Evolutionary conservation across 345 rosid species (phyloP).

Genomic region (Heritiera littoralis): DNA sequence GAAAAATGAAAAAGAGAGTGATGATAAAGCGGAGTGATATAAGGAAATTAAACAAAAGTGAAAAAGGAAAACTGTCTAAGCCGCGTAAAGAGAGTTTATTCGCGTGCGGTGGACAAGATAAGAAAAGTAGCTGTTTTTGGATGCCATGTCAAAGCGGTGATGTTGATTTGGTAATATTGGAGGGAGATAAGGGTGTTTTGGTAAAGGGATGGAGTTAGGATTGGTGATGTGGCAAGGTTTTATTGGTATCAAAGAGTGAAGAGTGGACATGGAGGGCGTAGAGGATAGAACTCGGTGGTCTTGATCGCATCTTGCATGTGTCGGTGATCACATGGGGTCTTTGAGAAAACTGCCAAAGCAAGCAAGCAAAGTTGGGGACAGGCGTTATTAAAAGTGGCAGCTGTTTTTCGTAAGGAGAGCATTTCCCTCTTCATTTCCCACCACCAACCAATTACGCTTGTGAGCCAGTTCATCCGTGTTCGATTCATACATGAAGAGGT

Average conservation of each 20-base stretch:
- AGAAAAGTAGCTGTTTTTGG: not conserved
- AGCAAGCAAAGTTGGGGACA: not conserved
- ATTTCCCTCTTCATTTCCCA: not conserved
- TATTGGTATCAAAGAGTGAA: not conserved
- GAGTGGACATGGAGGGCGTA: not conserved
- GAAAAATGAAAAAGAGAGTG: not conserved
- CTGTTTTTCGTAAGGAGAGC: not conserved
- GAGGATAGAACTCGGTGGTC: constrained; percentile 9
- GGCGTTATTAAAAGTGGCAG: no score
- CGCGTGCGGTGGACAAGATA: not conserved
- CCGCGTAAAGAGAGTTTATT: constrained; percentile 23
- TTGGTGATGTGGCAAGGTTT: not conserved
- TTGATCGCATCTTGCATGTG: constrained; percentile 27
- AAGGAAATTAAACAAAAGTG: constrained; percentile 4
- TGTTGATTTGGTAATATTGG: not conserved
- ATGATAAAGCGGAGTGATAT: constrained; percentile 13
- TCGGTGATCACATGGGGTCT: constrained; percentile 48
- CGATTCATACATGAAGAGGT: not conserved
- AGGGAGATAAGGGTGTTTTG: not conserved
- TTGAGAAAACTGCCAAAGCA: not conserved
- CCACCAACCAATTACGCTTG: not conserved
- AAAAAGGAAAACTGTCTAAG: not conserved
- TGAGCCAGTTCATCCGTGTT: not conserved
- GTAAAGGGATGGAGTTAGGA: not conserved
- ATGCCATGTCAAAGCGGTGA: not conserved